Conservation (phyloP, 2,329 filamentous ascomycete species). For the Helotiales sp. region DNA sequence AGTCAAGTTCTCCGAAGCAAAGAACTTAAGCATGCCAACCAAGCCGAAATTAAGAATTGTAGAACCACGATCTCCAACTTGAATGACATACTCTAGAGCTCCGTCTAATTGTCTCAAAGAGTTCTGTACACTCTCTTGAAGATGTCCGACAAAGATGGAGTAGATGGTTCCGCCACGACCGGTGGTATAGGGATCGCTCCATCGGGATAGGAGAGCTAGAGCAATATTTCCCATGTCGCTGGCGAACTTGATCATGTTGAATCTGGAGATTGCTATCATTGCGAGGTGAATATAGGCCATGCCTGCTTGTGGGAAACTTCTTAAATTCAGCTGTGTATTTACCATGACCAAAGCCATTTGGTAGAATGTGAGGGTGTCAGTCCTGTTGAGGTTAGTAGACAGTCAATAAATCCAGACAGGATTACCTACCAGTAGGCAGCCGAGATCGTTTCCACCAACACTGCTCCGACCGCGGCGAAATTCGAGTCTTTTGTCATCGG, state of each 20-base stretch:
- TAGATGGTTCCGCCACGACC: constrained; percentile 73
- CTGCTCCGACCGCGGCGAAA: constrained; percentile 68
- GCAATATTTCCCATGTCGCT: constrained; percentile 67
- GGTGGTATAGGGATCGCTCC: constrained; percentile 66
- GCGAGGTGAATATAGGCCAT: constrained; percentile 71
- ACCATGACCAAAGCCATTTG: constrained; percentile 71
- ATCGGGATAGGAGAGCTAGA: constrained; percentile 67
- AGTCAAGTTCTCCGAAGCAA: constrained; percentile 68
- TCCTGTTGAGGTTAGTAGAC: constrained; percentile 37
- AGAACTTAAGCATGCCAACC: constrained; percentile 69
- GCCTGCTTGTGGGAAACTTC: constrained; percentile 71
- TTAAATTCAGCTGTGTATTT: constrained; percentile 65
- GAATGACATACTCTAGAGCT: constrained; percentile 68
- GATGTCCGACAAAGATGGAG: constrained; percentile 71
- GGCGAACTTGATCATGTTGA: constrained; percentile 72
- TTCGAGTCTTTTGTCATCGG: constrained; percentile 54
- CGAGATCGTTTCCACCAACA: constrained; percentile 71
- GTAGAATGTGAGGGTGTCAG: constrained; percentile 73
- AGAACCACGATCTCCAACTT: constrained; percentile 72
- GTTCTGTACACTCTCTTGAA: constrained; percentile 65
- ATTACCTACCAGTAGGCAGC: constrained; percentile 68
- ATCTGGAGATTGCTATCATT: constrained; percentile 69
- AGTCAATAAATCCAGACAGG: not conserved
- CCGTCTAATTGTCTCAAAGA: constrained; percentile 66
- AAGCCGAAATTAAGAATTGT: constrained; percentile 75